Percentiles rank a stretch among this genome's conserved stretches.
phyloP scores from a whole-genome alignment of 257 asterid genomes.

The Paulownia fortunei region DNA sequence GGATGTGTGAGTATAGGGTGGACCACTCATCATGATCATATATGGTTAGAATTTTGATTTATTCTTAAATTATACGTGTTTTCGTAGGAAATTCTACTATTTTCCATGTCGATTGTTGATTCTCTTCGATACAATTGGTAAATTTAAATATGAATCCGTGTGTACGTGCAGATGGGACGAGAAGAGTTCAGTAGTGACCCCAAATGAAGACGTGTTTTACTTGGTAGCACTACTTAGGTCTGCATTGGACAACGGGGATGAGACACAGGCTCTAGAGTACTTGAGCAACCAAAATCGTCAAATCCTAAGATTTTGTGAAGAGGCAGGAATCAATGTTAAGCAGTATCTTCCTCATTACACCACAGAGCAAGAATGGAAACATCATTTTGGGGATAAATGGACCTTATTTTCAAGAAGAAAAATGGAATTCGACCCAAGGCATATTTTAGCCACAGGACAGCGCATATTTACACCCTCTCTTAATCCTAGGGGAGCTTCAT shows the following conservation, averaged over 20 bases:
- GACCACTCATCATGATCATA: neutral
- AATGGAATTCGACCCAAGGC: slow-evolving; percentile 65
- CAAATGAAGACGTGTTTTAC: slow-evolving; percentile 76
- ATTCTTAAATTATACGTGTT: too few species aligned
- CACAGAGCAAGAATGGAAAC: slow-evolving; percentile 63
- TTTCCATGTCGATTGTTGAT: neutral
- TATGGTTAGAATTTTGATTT: too few species aligned
- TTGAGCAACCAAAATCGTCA: slow-evolving; percentile 56
- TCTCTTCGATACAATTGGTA: too few species aligned
- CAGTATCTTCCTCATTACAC: slow-evolving; percentile 84
- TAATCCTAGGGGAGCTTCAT: slow-evolving; percentile 39
- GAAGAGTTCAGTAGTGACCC: slow-evolving; percentile 65
- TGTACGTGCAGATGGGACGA: slow-evolving; percentile 60
- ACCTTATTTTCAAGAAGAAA: slow-evolving; percentile 47
- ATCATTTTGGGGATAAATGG: slow-evolving; percentile 78
- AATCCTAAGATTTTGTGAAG: slow-evolving; percentile 59
- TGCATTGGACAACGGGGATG: slow-evolving; percentile 64
- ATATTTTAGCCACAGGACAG: slow-evolving; percentile 76
- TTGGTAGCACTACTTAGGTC: slow-evolving; percentile 73
- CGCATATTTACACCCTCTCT: slow-evolving; percentile 56
- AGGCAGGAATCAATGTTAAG: slow-evolving; percentile 50
- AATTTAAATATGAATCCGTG: neutral
- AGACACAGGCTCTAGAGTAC: slow-evolving; percentile 54
- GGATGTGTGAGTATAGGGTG: neutral
- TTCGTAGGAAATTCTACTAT: too few species aligned